These are phyloP conservation scores for Phytophthora pini DNA, from an alignment of 352 stramenopile genomes.

Conservation along the genomic window DNA sequence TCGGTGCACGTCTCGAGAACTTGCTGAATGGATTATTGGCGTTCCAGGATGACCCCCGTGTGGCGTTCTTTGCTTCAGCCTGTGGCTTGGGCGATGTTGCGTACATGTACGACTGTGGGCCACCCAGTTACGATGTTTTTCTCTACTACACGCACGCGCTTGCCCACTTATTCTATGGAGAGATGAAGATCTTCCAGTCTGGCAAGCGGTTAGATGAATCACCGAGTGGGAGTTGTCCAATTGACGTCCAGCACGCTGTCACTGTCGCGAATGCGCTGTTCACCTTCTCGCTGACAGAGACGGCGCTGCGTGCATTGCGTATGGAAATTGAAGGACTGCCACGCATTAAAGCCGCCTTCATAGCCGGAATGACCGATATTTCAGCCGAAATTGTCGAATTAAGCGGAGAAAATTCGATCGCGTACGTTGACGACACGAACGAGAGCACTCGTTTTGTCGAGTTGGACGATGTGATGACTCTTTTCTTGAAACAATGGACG, in stretches of 20 bases:
- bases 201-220: conserved; percentile 67
- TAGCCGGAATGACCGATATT: conserved; percentile 9
- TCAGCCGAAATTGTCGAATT: conserved; percentile 8
- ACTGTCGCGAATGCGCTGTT: conserved; percentile 52
- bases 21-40: conserved; percentile 52
- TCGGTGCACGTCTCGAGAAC: conserved; percentile 60
- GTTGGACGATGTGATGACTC: conserved; percentile 68
- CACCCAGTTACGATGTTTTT: conserved; percentile 63
- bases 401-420: conserved; percentile 3
- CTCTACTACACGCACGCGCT: conserved; percentile 76
- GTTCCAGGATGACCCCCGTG: conserved; percentile 55
- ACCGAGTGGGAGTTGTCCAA: conserved; percentile 53
- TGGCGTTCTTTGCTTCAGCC: conserved; percentile 65
- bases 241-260: conserved; percentile 41
- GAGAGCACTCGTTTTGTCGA: conserved; percentile 44
- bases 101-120: conserved; percentile 8
- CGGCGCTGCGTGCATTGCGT: conserved; percentile 44
- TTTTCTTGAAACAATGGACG: conserved; percentile 68
- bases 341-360: conserved; percentile 1
- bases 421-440: conserved; percentile 5
- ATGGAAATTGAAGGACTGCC: conserved; percentile 45
- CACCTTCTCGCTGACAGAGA: conserved; percentile 45
- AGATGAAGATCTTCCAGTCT: conserved; percentile 74
- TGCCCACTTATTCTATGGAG: conserved; percentile 65
- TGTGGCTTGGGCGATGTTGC: conserved; percentile 48